Percentiles rank a stretch among this genome's conserved stretches.
These are phyloP conservation scores for Leccinum griseonigrum DNA, from an alignment of 1,284 basidiomycete genomes.

Conservation along the genomic window DNA sequence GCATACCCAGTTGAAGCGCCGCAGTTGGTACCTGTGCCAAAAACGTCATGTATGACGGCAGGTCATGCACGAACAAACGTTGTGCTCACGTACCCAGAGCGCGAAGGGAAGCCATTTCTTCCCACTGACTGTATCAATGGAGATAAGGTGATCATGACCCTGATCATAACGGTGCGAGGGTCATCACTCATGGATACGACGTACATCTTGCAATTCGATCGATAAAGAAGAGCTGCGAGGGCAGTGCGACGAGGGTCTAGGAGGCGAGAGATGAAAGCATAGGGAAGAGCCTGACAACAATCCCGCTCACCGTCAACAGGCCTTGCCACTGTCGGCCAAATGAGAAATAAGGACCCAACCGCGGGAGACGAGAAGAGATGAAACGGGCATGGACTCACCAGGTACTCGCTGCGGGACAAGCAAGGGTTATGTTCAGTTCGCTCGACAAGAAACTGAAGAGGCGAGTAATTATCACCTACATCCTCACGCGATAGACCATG, in stretches of 20 bases:
- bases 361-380: neutral
- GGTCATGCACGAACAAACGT: neutral
- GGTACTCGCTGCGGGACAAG: constrained; percentile 11
- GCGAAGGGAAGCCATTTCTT: constrained; percentile 17
- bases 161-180: neutral
- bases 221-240: constrained; percentile 21
- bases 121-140: constrained; percentile 14
- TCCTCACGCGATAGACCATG: constrained; percentile 10
- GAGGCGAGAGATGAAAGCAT: neutral
- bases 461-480: constrained; percentile 9
- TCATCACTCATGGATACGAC: constrained; percentile 1
- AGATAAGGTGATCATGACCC: neutral
- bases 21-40: constrained; percentile 18
- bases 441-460: neutral
- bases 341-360: neutral
- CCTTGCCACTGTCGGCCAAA: constrained; percentile 19
- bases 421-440: neutral
- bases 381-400: constrained; percentile 12
- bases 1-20: constrained; percentile 18
- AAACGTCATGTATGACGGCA: constrained; percentile 8
- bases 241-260: constrained; percentile 20
- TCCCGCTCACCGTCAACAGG: constrained; percentile 15
- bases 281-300: neutral
- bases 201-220: constrained; percentile 21
- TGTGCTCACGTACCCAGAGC: constrained; percentile 20